Evolutionary conservation across 2,329 filamentous ascomycete species (phyloP).

Genomic region (Penicillium hesseltinei): DNA sequence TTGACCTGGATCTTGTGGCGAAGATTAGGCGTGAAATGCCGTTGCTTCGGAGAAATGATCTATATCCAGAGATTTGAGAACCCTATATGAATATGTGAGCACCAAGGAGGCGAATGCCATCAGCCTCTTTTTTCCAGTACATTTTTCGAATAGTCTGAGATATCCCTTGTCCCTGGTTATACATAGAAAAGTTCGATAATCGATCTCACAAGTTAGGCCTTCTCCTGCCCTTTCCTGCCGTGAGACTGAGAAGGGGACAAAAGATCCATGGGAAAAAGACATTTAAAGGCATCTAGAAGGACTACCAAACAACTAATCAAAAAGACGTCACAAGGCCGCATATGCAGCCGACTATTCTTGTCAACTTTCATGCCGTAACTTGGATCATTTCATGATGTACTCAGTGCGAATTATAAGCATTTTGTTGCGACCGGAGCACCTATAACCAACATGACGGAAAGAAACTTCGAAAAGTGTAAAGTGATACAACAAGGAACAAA

Average conservation of each 20-base stretch:
- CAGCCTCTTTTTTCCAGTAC: too few relatives aligned
- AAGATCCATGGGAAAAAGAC: neutral
- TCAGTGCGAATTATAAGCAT: conserved; percentile 11
- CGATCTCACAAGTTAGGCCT: neutral
- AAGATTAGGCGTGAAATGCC: conserved; percentile 58
- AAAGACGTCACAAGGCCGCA: neutral
- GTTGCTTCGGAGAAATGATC: conserved; percentile 54
- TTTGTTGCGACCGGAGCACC: conserved; percentile 18
- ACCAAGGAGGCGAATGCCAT: neutral
- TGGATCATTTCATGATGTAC: neutral
- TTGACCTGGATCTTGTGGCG: conserved; percentile 53
- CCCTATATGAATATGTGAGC: neutral
- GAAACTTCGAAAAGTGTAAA: conserved; percentile 16
- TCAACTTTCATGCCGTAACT: neutral
- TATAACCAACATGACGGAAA: conserved; percentile 21
- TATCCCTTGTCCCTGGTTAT: neutral
- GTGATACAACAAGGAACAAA: conserved; percentile 27
- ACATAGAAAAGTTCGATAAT: neutral
- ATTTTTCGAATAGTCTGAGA: neutral
- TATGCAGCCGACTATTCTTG: neutral
- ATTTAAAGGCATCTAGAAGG: neutral
- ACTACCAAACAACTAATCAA: neutral
- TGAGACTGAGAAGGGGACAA: neutral
- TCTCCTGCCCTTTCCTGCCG: neutral
- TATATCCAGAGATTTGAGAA: conserved; percentile 44